Evolutionary conservation across 257 asterid genomes (phyloP).

Genomic region (Solanum clarkiae): DNA sequence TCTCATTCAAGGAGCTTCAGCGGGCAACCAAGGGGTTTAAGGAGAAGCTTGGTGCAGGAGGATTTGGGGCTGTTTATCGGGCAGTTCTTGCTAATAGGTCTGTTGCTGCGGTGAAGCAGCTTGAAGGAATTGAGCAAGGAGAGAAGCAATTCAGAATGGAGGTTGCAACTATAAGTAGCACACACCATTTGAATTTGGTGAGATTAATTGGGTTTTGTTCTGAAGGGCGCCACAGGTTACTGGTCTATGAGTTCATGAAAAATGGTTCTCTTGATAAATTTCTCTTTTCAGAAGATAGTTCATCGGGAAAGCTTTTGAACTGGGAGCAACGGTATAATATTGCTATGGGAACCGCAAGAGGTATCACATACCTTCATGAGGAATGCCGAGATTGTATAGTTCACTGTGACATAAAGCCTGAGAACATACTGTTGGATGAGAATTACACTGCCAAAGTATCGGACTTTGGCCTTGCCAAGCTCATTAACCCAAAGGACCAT

Average conservation of each 20-base stretch:
- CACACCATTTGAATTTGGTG: slow-evolving; percentile 85
- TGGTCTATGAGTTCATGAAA: slow-evolving; percentile 75
- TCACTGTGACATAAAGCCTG: slow-evolving; percentile 93
- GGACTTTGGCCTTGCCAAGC: slow-evolving; percentile 82
- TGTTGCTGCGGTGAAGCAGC: slow-evolving; percentile 60
- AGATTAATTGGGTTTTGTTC: slow-evolving; percentile 79
- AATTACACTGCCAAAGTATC: slow-evolving; percentile 63
- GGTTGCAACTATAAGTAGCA: slow-evolving; percentile 81
- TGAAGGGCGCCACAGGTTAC: slow-evolving; percentile 63
- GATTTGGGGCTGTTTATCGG: slow-evolving; percentile 72
- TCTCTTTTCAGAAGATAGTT: slow-evolving; percentile 43
- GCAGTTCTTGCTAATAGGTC: slow-evolving; percentile 58
- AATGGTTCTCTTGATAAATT: slow-evolving; percentile 62
- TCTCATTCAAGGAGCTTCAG: slow-evolving; percentile 57
- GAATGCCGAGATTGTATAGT: slow-evolving; percentile 85
- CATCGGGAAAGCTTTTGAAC: slow-evolving; percentile 42
- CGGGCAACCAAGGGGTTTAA: slow-evolving; percentile 69
- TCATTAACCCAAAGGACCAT: slow-evolving; percentile 60
- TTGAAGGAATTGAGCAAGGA: slow-evolving; percentile 87
- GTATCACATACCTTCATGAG: slow-evolving; percentile 80
- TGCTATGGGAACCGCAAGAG: slow-evolving; percentile 75
- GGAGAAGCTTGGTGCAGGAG: slow-evolving; percentile 87
- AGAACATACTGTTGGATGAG: slow-evolving; percentile 76
- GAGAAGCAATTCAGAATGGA: slow-evolving; percentile 84
- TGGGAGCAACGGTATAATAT: slow-evolving; percentile 65